Conservation (phyloP, 1,284 basidiomycete species). For the Paramarasmius palmivorus region DNA sequence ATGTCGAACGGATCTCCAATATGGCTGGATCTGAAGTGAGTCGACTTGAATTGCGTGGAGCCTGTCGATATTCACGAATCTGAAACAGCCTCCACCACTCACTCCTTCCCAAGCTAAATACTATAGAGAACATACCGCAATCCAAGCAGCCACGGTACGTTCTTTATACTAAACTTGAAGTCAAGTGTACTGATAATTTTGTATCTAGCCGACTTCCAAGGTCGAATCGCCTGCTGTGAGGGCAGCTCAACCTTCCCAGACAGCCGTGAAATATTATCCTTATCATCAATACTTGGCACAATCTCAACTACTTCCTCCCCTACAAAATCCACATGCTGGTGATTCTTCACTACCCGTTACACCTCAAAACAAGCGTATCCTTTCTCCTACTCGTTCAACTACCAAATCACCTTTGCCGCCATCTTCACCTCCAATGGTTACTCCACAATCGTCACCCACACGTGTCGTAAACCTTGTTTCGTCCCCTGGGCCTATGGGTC, state of each 20-base stretch:
- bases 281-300: constrained; percentile 10
- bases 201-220: constrained; percentile 28
- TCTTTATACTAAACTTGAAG: constrained; percentile 3
- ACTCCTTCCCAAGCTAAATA: constrained; percentile 58
- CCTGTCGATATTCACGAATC: constrained; percentile 1
- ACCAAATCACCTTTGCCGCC: constrained; percentile 41
- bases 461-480: constrained; percentile 69
- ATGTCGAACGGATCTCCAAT: constrained; percentile 10
- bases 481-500: constrained; percentile 73
- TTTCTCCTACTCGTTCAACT: constrained; percentile 20
- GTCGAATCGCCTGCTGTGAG: constrained; percentile 40
- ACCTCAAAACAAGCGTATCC: constrained; percentile 37
- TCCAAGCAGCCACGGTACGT: constrained; percentile 35
- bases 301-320: constrained; percentile 7
- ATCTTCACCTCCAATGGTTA: constrained; percentile 50
- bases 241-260: constrained; percentile 18
- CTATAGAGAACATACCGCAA: constrained; percentile 57
- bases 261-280: constrained; percentile 13
- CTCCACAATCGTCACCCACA: constrained; percentile 59
- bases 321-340: constrained; percentile 6
- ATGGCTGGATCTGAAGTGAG: constrained; percentile 26
- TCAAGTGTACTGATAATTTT: constrained; percentile 13
- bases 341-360: constrained; percentile 33
- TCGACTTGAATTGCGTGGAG: constrained; percentile 26
- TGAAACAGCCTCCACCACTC: constrained; percentile 32